These are phyloP conservation scores for Hypoxylon fragiforme DNA, from an alignment of 495 filamentous ascomycete genomes.

Conservation along the genomic window DNA sequence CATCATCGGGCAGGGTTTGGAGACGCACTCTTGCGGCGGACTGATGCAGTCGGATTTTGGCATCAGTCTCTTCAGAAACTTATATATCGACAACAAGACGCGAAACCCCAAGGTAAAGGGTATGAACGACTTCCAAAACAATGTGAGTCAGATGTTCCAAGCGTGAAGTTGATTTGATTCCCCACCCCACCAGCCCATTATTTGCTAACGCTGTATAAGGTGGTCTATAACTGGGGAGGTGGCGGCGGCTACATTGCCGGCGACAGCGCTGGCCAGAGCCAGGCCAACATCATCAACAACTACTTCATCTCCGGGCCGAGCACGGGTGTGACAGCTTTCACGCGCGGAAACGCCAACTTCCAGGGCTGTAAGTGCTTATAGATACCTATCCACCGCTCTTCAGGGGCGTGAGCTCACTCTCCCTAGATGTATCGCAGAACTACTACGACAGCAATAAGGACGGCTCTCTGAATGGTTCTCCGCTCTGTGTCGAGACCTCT, in stretches of 20 bases:
- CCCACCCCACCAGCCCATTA: background rate
- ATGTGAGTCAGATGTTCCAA: slow-evolving; percentile 15
- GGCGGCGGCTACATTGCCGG: slow-evolving; percentile 43
- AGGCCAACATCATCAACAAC: slow-evolving; percentile 47
- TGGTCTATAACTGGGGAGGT: slow-evolving; percentile 47
- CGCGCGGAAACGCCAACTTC: slow-evolving; percentile 40
- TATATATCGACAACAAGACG: slow-evolving; percentile 49
- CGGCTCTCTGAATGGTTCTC: slow-evolving; percentile 41
- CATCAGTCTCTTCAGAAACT: slow-evolving; percentile 41
- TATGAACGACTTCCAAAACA: slow-evolving; percentile 37
- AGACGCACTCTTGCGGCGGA: slow-evolving; percentile 40
- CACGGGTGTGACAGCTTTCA: slow-evolving; percentile 41
- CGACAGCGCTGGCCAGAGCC: slow-evolving; percentile 40
- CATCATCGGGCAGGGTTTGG: slow-evolving; percentile 47
- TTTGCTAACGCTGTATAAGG: slow-evolving; percentile 5
- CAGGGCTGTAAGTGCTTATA: slow-evolving; percentile 38
- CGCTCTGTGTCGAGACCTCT: slow-evolving; percentile 34
- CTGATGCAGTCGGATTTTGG: slow-evolving; percentile 37
- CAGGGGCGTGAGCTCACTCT: background rate
- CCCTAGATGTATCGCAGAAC: slow-evolving; percentile 41
- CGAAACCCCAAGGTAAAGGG: slow-evolving; percentile 37
- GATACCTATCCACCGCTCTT: background rate
- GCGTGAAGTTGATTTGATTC: background rate
- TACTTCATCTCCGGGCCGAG: slow-evolving; percentile 49
- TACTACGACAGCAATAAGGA: slow-evolving; percentile 44